phyloP scores from a whole-genome alignment of 2,329 filamentous ascomycete genomes.

The Penicillium sp. region DNA sequence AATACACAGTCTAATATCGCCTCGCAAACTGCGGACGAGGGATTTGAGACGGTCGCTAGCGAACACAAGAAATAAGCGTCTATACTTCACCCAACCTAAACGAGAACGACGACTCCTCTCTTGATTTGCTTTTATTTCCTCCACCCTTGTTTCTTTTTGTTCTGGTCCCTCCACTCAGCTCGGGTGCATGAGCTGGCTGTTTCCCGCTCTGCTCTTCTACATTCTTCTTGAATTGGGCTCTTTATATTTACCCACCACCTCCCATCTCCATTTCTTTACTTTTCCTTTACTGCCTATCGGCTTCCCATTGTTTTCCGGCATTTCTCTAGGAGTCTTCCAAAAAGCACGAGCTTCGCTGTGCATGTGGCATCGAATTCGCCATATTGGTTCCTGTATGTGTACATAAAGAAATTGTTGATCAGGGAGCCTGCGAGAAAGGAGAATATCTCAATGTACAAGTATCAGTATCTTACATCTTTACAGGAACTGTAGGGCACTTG shows the following conservation, averaged over 20 bases:
- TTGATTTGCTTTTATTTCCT: conserved; percentile 5
- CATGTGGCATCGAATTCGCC: not conserved
- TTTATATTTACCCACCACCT: not conserved
- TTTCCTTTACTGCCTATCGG: not conserved
- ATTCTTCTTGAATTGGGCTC: not conserved
- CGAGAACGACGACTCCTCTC: conserved; percentile 14
- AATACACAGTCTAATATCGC: conserved; percentile 38
- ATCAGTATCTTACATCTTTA: not conserved
- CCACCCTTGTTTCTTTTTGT: not conserved
- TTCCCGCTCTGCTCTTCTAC: conserved; percentile 6
- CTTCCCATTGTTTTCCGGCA: conserved; percentile 7
- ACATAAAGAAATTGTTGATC: conserved; percentile 16
- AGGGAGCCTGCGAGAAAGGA: conserved; percentile 5
- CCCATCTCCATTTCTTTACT: not conserved
- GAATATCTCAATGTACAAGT: conserved; percentile 15
- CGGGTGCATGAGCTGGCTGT: not conserved
- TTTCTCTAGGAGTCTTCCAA: conserved; percentile 13
- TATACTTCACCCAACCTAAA: conserved; percentile 5
- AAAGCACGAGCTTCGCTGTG: conserved; percentile 6
- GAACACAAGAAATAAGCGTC: conserved; percentile 31
- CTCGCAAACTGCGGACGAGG: conserved; percentile 50
- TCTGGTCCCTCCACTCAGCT: not conserved
- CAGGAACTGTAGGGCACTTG: not conserved
- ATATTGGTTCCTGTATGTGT: conserved; percentile 14
- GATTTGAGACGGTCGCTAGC: conserved; percentile 46